Evolutionary conservation across 306 rosid species (phyloP).

Genomic region (Acacia melanoxylon): DNA sequence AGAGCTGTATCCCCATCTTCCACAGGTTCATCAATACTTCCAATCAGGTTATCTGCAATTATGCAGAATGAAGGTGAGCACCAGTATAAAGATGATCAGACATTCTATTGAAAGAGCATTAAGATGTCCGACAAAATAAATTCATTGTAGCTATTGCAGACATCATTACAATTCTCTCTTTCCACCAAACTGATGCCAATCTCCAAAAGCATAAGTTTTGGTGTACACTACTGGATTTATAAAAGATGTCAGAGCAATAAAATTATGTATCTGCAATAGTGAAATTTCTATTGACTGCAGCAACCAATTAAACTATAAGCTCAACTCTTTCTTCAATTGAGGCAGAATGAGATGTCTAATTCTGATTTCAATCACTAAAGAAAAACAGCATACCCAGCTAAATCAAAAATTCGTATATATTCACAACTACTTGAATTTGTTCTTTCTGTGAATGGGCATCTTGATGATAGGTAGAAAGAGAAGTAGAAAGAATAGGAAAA

Average conservation of each 20-base stretch:
- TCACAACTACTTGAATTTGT: not conserved
- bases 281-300: not conserved
- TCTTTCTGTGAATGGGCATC: not conserved
- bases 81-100: constrained; percentile 21
- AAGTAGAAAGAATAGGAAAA: not conserved
- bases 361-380: not conserved
- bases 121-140: not conserved
- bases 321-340: not conserved
- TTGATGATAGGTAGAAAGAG: not conserved
- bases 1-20: constrained; percentile 96
- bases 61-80: constrained; percentile 18
- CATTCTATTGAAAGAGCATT: constrained; percentile 7
- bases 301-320: not conserved
- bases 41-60: constrained; percentile 63
- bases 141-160: not conserved
- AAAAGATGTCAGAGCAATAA: not conserved
- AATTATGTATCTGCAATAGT: not conserved
- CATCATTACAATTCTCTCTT: not conserved
- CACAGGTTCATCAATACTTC: constrained; percentile 81
- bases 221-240: not conserved
- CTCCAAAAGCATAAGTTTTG: not conserved
- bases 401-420: not conserved
- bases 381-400: not conserved
- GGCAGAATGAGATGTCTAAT: not conserved
- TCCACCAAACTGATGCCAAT: not conserved